A percentile compares a stretch with the other conserved stretches of the same genome.
Evolutionary conservation across 495 filamentous ascomycete species (phyloP).

Genomic region (Penicillium fimorum): DNA sequence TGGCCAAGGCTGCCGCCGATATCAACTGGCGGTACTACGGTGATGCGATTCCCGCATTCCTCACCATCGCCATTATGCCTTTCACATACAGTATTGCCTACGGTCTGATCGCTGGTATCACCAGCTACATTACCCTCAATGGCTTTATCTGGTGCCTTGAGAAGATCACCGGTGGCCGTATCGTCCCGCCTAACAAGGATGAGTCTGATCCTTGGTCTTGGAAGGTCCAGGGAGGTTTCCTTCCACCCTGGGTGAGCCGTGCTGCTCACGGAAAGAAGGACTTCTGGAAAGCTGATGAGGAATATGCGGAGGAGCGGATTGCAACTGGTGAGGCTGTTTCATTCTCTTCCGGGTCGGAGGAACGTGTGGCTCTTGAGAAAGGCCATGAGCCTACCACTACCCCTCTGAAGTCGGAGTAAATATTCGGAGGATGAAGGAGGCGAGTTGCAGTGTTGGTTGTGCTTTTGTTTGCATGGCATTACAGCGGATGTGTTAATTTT

Average conservation of each 20-base stretch:
- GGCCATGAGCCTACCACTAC: neutral
- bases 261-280: conserved; percentile 61
- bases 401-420: neutral
- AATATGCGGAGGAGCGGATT: conserved; percentile 18
- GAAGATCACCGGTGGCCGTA: conserved; percentile 60
- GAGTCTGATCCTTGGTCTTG: conserved; percentile 74
- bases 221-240: conserved; percentile 62
- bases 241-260: conserved; percentile 67
- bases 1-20: conserved; percentile 69
- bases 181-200: conserved; percentile 68
- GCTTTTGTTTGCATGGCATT: conserved; percentile 1
- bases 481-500: conserved; percentile 2
- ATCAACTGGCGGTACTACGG: conserved; percentile 84
- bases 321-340: conserved; percentile 15
- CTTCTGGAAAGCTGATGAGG: conserved; percentile 57
- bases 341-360: conserved; percentile 15
- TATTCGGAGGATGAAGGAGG: neutral
- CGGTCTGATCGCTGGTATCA: conserved; percentile 75
- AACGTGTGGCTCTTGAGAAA: conserved; percentile 21
- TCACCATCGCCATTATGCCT: conserved; percentile 81
- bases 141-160: conserved; percentile 61
- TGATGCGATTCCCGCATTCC: conserved; percentile 75
- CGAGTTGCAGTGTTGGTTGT: neutral
- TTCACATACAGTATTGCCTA: conserved; percentile 83
- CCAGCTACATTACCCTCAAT: conserved; percentile 71